Base-by-base conservation (phyloP, 805 yeast genomes). In the Saturnispora dispora region DNA sequence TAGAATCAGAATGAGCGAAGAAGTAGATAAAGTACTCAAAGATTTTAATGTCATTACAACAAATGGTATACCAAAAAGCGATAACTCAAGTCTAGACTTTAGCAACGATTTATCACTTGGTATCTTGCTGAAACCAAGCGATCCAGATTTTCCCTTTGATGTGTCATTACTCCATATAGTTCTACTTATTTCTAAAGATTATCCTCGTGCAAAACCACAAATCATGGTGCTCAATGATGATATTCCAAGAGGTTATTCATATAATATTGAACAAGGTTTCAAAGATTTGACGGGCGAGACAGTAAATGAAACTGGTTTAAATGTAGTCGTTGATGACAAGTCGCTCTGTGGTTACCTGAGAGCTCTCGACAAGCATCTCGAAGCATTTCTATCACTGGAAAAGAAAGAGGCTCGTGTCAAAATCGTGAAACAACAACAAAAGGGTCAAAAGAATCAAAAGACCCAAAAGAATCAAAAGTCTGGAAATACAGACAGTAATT, bases 61-160 rank as follows among this genome's bases (percentile, higher is more conserved):
- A 6, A 67, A 67, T 51, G 69, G 70, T 25, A 52, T 63, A 7
- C 60, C 65, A 25, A 17, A 13, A 10, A 20, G 13, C 15, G 23
- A 37, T 22, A 5, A 30, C 5, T 11, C 45, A 3, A 25, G 2
- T n/a, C 11, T 48, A 17, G 23, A 47, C 2, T 57, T 55, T 25
- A 30, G 44, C 6, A 52, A 55, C 37, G 63, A 59, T 28, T 57
- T 74, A 5, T 76, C 76, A 52, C 48, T 79, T 15, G 70, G 78
- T 13, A 71, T 79, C 54, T 55, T 71, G 32, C 53, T 80, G 45
- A 59, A 57, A 20, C 90, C 90, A 0, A 71, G 82, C 0, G 90
- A 83, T 60, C 89, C 89, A 0, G 85, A 83, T 44, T 85, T 85
- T 60, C 84, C 89, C 0, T 84, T 72, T 59, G 88, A 82, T 50